These are phyloP conservation scores for Sarcodon sp. DNA, from an alignment of 768 basidiomycete genomes.

Conservation along the genomic window DNA sequence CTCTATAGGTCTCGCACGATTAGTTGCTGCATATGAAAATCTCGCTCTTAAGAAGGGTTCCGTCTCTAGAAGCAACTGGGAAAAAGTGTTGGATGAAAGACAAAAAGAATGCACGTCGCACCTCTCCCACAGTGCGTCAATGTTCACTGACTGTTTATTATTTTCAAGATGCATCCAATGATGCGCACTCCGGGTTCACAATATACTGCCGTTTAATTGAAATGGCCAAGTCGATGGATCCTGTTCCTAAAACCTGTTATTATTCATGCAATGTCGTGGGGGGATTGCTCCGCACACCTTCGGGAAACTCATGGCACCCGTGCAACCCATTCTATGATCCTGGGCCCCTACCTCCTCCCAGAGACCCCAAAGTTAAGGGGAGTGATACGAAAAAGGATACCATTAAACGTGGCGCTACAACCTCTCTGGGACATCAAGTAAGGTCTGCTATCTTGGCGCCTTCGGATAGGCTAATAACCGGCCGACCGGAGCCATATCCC, in stretches of 20 bases:
- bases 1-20: constrained; percentile 49
- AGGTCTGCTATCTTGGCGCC: not conserved
- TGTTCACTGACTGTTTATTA: constrained; percentile 5
- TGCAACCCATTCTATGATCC: constrained; percentile 62
- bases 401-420: not conserved
- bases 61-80: constrained; percentile 63
- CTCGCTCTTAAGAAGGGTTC: constrained; percentile 43
- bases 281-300: constrained; percentile 32
- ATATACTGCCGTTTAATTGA: constrained; percentile 33
- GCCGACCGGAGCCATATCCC: not conserved
- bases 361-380: constrained; percentile 12
- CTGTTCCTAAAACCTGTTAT: constrained; percentile 22
- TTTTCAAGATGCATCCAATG: constrained; percentile 52
- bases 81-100: constrained; percentile 24
- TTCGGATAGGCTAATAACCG: not conserved
- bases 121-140: not conserved
- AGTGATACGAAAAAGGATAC: not conserved
- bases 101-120: constrained; percentile 40
- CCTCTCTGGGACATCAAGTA: not conserved
- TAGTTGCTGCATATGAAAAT: constrained; percentile 49
- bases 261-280: constrained; percentile 45
- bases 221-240: constrained; percentile 27
- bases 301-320: constrained; percentile 30
- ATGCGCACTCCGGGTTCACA: constrained; percentile 50
- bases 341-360: constrained; percentile 49